Evolutionary conservation across 768 basidiomycete genomes (phyloP).

Genomic region (Mycena leptocephala): DNA sequence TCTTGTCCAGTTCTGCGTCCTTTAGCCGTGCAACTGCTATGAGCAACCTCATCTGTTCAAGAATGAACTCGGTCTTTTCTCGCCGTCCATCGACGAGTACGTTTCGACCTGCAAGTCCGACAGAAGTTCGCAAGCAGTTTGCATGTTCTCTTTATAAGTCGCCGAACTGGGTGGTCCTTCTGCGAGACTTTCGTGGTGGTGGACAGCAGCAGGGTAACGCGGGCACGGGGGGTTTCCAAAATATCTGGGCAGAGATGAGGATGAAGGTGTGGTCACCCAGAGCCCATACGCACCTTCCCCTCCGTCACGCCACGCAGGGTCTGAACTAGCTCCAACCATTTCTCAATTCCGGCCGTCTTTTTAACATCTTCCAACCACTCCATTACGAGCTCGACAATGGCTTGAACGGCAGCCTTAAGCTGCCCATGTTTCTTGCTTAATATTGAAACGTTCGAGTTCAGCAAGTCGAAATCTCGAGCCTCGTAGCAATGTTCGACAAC

Average conservation of each 20-base stretch:
- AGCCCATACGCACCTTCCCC: conserved; percentile 82
- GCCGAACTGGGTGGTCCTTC: conserved; percentile 60
- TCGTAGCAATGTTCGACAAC: conserved; percentile 82
- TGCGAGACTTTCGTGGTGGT: conserved; percentile 86
- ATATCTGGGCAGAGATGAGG: conserved; percentile 62
- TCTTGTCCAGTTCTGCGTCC: conserved; percentile 77
- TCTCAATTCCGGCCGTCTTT: conserved; percentile 74
- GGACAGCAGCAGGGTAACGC: conserved; percentile 92
- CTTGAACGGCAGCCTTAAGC: conserved; percentile 89
- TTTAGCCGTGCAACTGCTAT: conserved; percentile 84
- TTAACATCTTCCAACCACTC: conserved; percentile 87
- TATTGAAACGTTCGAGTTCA: conserved; percentile 79
- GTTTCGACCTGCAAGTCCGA: conserved; percentile 98
- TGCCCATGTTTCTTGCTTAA: conserved; percentile 98
- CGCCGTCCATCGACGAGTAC: conserved; percentile 98
- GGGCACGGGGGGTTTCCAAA: conserved; percentile 96
- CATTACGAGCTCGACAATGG: conserved; percentile 92
- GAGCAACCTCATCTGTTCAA: conserved; percentile 97
- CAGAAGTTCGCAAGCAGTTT: conserved; percentile 92
- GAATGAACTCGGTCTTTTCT: conserved; percentile 98
- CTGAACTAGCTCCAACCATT: conserved; percentile 91
- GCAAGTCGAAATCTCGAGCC: conserved; percentile 75
- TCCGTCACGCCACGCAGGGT: conserved; percentile 94
- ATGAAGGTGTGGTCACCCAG: not conserved
- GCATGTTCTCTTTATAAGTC: conserved; percentile 76